These are phyloP conservation scores for Trichoderma sp. DNA, from an alignment of 2,329 filamentous ascomycete genomes.

Conservation along the genomic window DNA sequence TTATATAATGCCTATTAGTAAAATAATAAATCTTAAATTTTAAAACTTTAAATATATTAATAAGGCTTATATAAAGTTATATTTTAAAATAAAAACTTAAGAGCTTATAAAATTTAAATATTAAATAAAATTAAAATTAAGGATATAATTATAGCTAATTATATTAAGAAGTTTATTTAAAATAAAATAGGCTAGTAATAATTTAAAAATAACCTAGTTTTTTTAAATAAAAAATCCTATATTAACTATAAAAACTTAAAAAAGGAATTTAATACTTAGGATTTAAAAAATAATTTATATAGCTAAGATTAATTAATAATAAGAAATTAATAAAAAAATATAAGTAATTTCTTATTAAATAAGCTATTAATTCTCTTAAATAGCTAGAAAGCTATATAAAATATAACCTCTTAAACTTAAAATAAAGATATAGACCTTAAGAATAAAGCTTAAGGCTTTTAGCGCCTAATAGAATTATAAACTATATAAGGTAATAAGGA, in stretches of 20 bases:
- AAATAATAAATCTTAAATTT: background rate
- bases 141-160: background rate
- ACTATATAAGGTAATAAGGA: too few relatives aligned
- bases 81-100: background rate
- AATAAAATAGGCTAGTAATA: background rate
- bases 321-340: background rate
- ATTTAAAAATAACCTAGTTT: background rate
- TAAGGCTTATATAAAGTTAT: background rate
- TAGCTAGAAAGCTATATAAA: too few relatives aligned
- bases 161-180: background rate
- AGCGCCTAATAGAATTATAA: too few relatives aligned
- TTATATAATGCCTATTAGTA: background rate
- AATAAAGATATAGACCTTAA: too few relatives aligned
- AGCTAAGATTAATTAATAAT: background rate
- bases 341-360: too few relatives aligned
- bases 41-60: background rate
- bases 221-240: background rate
- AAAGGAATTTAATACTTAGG: too few relatives aligned
- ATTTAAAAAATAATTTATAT: background rate
- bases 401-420: too few relatives aligned
- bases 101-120: background rate
- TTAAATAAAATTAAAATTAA: background rate
- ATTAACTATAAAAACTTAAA: background rate
- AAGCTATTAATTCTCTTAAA: too few relatives aligned
- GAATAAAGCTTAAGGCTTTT: too few relatives aligned